Evolutionary conservation across 352 stramenopile genomes (phyloP).

Genomic region (Halophytophthora polymorphica): DNA sequence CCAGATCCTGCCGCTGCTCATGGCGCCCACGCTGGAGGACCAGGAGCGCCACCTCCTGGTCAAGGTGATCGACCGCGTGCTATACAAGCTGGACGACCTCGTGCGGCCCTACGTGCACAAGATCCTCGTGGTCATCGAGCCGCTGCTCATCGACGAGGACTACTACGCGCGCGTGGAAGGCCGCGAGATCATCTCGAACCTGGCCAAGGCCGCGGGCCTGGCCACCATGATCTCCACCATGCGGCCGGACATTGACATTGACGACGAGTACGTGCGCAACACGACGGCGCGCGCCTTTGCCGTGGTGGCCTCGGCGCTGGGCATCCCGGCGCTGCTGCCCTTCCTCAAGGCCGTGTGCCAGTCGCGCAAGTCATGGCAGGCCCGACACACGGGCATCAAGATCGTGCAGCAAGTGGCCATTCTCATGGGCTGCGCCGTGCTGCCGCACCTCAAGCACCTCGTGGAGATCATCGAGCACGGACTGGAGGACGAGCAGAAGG

Average conservation of each 20-base stretch:
- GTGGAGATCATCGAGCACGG: conserved; percentile 98
- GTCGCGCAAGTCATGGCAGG: conserved; percentile 98
- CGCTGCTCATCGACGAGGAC: conserved; percentile 99
- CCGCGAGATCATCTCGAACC: conserved; percentile 99
- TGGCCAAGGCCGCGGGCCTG: conserved; percentile 98
- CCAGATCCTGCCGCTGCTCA: conserved; percentile 98
- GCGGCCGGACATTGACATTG: conserved; percentile 98
- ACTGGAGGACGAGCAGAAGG: conserved; percentile 97
- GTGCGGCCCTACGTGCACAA: conserved; percentile 99
- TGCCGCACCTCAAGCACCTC: conserved; percentile 97
- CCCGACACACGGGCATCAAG: conserved; percentile 99
- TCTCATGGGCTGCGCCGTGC: conserved; percentile 97
- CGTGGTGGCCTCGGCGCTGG: conserved; percentile 98
- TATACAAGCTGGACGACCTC: conserved; percentile 99
- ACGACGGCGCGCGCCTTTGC: conserved; percentile 98
- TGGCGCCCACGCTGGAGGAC: conserved; percentile 98
- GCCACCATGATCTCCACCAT: conserved; percentile 99
- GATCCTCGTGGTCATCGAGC: conserved; percentile 99
- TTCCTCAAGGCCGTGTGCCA: conserved; percentile 99
- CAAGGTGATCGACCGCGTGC: conserved; percentile 99
- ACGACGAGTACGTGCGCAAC: conserved; percentile 99
- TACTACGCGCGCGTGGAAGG: conserved; percentile 99
- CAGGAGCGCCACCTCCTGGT: conserved; percentile 99
- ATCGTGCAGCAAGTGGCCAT: conserved; percentile 99
- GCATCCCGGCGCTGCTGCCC: conserved; percentile 95